Evolutionary conservation across 1,284 basidiomycete genomes (phyloP), one percentile per base, ranked within the genome.

Genomic region (Trametes pubescens): DNA sequence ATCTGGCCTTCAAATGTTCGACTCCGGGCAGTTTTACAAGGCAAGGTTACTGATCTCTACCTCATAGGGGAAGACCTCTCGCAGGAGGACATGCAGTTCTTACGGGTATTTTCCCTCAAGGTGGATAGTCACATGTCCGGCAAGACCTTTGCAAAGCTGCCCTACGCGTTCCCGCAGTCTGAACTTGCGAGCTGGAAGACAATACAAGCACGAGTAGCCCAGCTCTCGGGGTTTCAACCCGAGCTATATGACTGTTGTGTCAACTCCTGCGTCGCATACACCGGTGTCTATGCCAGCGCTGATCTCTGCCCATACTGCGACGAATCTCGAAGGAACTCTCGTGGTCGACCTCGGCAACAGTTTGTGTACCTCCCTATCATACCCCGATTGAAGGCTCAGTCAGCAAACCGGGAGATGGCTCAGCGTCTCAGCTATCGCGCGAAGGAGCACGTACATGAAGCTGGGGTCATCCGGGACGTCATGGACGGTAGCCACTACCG

Each of bases 221-320:
- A 21, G 29, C 70, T 76, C 51, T 70, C 76, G 2, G 70, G 70
- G 0, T 73, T 77, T 51, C 69, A 73, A 29, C 76, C 76, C 11
- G 54, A 71, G 9, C 34, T 62, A 0, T 78, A 76, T 52, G 71
- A 79, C 60, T 78, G 76, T 57, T 79, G 77, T 57, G 29, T 71
- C 3, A 75, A 76, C 51, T 77, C 74, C 0, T 79, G 78, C 49
- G 62, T 67, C 38, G 73, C 71, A 49, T 78, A 69, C 65, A 66
- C 69, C 2, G 76, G 75, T 1, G 69, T 74, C 0, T 69, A 76
- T 47, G 62, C 52, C 0, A 59, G 68, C 4, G 48, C 65, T 0
- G 51, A 49, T 0, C 2, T 35, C 1, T 79, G 76, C 49, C 69
- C 70, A 2, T 75, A 74, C 52, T 80, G 69, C 51, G 1, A 57